Evolutionary conservation across 2,329 filamentous ascomycete species (phyloP).

Genomic region (Clonostachys byssicola): DNA sequence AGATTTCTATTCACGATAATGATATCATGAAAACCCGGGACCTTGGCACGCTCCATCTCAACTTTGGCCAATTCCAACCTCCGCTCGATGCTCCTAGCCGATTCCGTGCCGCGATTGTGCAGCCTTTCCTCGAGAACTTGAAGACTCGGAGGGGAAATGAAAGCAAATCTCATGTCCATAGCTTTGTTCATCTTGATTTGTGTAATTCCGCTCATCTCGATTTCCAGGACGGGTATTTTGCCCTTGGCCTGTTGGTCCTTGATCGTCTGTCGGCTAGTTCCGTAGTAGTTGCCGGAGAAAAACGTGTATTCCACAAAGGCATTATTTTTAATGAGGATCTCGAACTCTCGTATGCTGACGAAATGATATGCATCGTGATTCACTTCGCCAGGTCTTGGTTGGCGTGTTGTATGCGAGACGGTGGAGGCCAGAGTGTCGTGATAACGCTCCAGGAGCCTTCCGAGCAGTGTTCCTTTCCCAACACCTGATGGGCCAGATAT

Average conservation of each 20-base stretch:
- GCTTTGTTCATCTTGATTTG: constrained; percentile 72
- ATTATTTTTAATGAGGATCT: constrained; percentile 57
- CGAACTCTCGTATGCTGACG: constrained; percentile 63
- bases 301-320: constrained; percentile 84
- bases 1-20: constrained; percentile 37
- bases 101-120: constrained; percentile 71
- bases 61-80: constrained; percentile 66
- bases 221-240: constrained; percentile 80
- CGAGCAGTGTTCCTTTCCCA: constrained; percentile 78
- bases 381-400: constrained; percentile 69
- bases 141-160: constrained; percentile 75
- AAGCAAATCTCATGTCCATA: constrained; percentile 75
- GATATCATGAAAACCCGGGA: constrained; percentile 46
- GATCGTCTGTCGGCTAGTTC: constrained; percentile 77
- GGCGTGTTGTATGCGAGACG: constrained; percentile 75
- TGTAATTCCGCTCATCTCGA: constrained; percentile 94
- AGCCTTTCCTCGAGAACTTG: constrained; percentile 71
- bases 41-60: constrained; percentile 71
- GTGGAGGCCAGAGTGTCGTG: constrained; percentile 48
- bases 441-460: constrained; percentile 58
- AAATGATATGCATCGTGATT: constrained; percentile 82
- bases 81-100: constrained; percentile 65
- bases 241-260: constrained; percentile 68
- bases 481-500: constrained; percentile 78
- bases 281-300: constrained; percentile 84